Evolutionary conservation across 176 grass and related monocot species (phyloP), one percentile per base, ranked within the genome.

Genomic region (Calamus simplicifolius): DNA sequence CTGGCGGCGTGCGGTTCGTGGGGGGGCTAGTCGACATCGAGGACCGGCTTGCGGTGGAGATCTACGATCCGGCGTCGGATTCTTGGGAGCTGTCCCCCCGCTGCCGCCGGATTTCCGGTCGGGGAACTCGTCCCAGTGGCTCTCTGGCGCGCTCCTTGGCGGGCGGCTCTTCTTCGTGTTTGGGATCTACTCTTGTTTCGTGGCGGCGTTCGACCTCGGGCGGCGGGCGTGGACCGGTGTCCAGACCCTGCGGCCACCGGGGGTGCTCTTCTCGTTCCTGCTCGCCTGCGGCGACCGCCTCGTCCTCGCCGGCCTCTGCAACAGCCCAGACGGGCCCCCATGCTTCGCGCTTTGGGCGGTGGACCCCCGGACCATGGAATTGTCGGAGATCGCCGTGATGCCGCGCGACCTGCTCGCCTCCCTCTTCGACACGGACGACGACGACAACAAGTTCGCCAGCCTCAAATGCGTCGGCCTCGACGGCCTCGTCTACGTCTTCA

Each of bases 391-490:
- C 54, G 72, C 61, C 12, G 61, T 63, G 16, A 85, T 85, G 82
- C 82, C 82, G 19, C 2, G 25, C 19, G 76, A 85, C 59, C 56
- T 85, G 25, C 50, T 75, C 14, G 66, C 61, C 0, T 59, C 57
- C 43, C 61, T 80, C 25, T 71, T 80, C 68, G 73, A 71, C n/a
- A 62, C 18, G 16, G 80, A 76, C 5, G 73, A 82, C 16, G 79
- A 82, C 15, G 80, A 82, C 19, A 68, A 67, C 73, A 63, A 25
- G 71, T 72, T 72, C 51, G 76, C 76, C 0, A 80, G 72, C 67
- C 65, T 85, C 29, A 79, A 74, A n/a, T 85, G 82, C 50, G 82
- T 80, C 4, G 82, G 82, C n/a, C 58, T 62, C n/a, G 82, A 85
- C 55, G 71, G 82, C 6, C 16, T 72, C 48, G 67, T 85, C 49